phyloP scores from a whole-genome alignment of 352 stramenopile genomes.

The Elongisporangium senticosum region DNA sequence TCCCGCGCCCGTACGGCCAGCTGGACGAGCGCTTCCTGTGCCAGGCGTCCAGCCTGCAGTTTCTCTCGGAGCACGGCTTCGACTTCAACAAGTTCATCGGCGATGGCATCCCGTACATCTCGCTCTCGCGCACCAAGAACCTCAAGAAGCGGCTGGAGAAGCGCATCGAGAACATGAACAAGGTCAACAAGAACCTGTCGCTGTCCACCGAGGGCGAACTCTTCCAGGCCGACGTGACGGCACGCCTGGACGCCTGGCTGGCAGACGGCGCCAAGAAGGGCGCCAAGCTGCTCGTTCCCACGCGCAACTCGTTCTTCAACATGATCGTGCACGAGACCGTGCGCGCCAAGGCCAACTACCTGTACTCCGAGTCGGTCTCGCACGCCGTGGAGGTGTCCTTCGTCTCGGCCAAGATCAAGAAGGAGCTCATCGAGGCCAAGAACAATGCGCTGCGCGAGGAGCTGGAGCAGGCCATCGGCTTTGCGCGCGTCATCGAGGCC shows the following conservation, averaged over 20 bases:
- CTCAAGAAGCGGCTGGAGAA: constrained; percentile 53
- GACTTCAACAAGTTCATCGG: constrained; percentile 86
- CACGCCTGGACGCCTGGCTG: constrained; percentile 50
- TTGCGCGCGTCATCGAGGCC: constrained; percentile 72
- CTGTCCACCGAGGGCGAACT: constrained; percentile 38
- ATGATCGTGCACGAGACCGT: constrained; percentile 70
- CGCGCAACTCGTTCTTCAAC: constrained; percentile 64
- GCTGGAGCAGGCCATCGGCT: constrained; percentile 65
- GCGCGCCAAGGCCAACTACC: constrained; percentile 43
- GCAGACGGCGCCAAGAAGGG: constrained; percentile 40
- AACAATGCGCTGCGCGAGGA: constrained; percentile 44
- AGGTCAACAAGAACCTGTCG: constrained; percentile 48
- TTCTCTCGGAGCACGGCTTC: constrained; percentile 79
- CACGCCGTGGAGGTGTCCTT: constrained; percentile 54
- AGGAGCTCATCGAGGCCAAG: constrained; percentile 51
- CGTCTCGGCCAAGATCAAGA: constrained; percentile 56
- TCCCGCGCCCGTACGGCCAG: constrained; percentile 56
- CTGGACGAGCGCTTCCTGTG: constrained; percentile 74
- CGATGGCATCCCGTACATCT: constrained; percentile 78
- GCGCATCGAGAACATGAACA: constrained; percentile 52
- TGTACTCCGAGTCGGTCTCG: constrained; percentile 49
- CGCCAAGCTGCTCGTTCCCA: constrained; percentile 42
- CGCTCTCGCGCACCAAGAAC: constrained; percentile 35
- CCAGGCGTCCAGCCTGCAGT: constrained; percentile 75
- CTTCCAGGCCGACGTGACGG: constrained; percentile 40